Percentiles rank a stretch among this genome's conserved stretches.
Conservation (phyloP, 2,329 filamentous ascomycete species). For the Colletotrichum sp. region DNA sequence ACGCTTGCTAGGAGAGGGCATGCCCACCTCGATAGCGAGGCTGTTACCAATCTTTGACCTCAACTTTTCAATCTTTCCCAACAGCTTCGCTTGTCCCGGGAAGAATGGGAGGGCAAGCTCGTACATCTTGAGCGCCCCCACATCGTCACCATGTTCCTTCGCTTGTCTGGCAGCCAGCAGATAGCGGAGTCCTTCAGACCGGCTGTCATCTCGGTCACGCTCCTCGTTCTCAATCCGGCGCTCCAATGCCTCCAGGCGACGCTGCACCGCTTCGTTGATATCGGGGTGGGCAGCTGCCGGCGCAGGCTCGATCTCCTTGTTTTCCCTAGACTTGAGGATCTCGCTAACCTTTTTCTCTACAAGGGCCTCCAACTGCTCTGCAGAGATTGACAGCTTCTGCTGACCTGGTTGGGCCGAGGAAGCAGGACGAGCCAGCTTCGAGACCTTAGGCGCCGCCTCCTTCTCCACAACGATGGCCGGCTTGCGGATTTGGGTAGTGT, state of each 20-base stretch:
- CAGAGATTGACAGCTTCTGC: conserved; percentile 59
- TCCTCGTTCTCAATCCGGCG: conserved; percentile 76
- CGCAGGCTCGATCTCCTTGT: conserved; percentile 56
- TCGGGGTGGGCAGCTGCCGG: conserved; percentile 46
- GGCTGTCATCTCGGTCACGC: conserved; percentile 65
- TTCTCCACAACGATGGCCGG: conserved; percentile 43
- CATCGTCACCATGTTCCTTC: conserved; percentile 81
- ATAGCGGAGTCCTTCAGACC: conserved; percentile 83
- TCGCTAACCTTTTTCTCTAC: conserved; percentile 92
- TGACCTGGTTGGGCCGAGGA: conserved; percentile 30
- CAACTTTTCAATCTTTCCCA: conserved; percentile 72
- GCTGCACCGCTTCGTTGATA: conserved; percentile 80
- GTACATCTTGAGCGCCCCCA: conserved; percentile 83
- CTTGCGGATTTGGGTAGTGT: conserved; percentile 45
- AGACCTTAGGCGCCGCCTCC: conserved; percentile 44
- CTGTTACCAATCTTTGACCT: conserved; percentile 52
- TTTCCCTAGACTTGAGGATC: conserved; percentile 78
- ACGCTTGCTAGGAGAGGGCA: not conserved
- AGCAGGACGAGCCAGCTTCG: conserved; percentile 22
- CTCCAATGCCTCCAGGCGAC: conserved; percentile 83
- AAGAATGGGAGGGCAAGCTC: conserved; percentile 85
- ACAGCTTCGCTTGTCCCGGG: conserved; percentile 79
- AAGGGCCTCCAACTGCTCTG: conserved; percentile 84
- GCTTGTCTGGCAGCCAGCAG: conserved; percentile 92
- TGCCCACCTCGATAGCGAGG: not conserved